Conservation (phyloP, 1,284 basidiomycete genomes). For the Marasmius fiardii region DNA sequence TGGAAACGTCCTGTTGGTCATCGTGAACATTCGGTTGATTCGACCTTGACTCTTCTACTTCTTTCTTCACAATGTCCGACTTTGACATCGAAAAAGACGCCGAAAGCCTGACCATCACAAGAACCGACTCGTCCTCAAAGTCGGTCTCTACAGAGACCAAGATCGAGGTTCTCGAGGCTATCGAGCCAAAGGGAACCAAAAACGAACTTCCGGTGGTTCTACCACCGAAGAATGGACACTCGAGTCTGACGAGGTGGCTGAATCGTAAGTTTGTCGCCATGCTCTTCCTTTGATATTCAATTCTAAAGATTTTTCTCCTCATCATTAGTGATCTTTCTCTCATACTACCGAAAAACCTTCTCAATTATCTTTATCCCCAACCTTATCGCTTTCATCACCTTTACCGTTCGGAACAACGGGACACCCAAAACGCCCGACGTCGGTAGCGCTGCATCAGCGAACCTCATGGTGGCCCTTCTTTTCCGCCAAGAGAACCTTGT, state of each 20-base stretch:
- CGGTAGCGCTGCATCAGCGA: slow-evolving; percentile 30
- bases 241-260: slow-evolving; percentile 17
- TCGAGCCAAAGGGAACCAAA: too few relatives aligned
- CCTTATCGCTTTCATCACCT: slow-evolving; percentile 14
- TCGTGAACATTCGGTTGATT: too few relatives aligned
- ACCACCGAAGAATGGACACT: slow-evolving; percentile 12
- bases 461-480: slow-evolving; percentile 32
- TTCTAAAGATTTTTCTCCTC: slow-evolving; percentile 17
- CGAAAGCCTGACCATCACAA: too few relatives aligned
- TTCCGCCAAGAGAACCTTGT: slow-evolving; percentile 36
- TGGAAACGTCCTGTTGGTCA: too few relatives aligned
- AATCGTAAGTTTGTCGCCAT: slow-evolving; percentile 12
- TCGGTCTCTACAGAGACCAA: too few relatives aligned
- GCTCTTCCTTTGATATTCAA: neutral
- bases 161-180: too few relatives aligned
- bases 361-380: slow-evolving; percentile 26
- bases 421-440: slow-evolving; percentile 24
- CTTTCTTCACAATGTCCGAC: too few relatives aligned
- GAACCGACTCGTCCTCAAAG: too few relatives aligned
- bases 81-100: too few relatives aligned
- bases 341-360: slow-evolving; percentile 23
- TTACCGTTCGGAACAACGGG: slow-evolving; percentile 19
- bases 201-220: neutral
- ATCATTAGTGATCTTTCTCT: slow-evolving; percentile 25
- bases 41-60: too few relatives aligned